phyloP scores from a whole-genome alignment of 371 early-diverging fungal genomes.

The Haplosporangium sp. region DNA sequence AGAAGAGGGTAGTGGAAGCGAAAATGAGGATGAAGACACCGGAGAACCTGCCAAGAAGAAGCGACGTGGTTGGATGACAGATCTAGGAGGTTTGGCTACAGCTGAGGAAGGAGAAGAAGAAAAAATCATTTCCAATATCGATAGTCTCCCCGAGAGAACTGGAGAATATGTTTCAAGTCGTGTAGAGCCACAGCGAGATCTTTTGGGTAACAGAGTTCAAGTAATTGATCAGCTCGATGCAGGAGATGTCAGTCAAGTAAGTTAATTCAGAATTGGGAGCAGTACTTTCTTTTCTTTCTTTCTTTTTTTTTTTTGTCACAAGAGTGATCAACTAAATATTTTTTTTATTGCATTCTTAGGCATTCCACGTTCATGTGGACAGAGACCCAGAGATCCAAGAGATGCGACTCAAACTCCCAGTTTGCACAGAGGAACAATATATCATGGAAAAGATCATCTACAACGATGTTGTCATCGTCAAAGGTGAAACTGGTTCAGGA shows the following conservation, averaged over 20 bases:
- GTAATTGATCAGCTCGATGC: conserved; percentile 31
- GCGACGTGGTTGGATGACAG: conserved; percentile 55
- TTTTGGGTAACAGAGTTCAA: conserved; percentile 45
- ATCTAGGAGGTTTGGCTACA: conserved; percentile 37
- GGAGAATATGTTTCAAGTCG: conserved; percentile 45
- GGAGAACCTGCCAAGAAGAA: conserved; percentile 56
- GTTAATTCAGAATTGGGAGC: background rate
- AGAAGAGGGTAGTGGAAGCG: conserved; percentile 46
- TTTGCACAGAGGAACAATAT: conserved; percentile 94
- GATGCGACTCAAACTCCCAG: conserved; percentile 85
- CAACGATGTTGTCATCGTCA: conserved; percentile 89
- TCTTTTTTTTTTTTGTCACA: no score
- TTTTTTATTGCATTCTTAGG: conserved; percentile 42
- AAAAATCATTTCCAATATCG: conserved; percentile 49
- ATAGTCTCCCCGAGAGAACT: conserved; percentile 44
- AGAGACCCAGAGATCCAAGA: conserved; percentile 81
- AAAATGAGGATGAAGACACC: conserved; percentile 33
- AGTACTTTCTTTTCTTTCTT: background rate
- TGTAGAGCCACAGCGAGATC: conserved; percentile 44
- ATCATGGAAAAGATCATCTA: conserved; percentile 95
- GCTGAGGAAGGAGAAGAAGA: conserved; percentile 41
- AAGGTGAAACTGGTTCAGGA: conserved; percentile 99
- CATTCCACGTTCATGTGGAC: conserved; percentile 85
- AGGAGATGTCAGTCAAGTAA: conserved; percentile 49
- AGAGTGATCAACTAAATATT: no score